Conservation (phyloP, 192 early-diverging fungal species). For the Coemansia sp. region DNA sequence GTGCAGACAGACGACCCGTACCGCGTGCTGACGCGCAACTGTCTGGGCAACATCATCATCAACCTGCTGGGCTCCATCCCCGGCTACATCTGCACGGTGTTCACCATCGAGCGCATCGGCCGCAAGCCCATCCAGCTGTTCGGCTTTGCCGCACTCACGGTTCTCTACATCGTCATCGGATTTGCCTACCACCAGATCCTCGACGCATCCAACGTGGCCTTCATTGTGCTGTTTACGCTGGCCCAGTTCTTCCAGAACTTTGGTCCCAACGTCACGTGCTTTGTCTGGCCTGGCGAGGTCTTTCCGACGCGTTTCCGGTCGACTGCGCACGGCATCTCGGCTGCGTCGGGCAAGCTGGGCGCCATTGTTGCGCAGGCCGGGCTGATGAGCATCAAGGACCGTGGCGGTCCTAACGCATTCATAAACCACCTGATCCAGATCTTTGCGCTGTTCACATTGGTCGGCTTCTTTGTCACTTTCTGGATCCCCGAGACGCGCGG, state of each 20-base stretch:
- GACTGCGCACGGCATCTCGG: constrained; percentile 79
- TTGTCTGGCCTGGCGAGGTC: constrained; percentile 78
- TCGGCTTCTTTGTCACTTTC: constrained; percentile 61
- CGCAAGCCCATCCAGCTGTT: constrained; percentile 90
- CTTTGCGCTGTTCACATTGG: constrained; percentile 74
- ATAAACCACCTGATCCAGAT: constrained; percentile 65
- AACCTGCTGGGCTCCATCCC: constrained; percentile 83
- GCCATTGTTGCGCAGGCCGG: constrained; percentile 75
- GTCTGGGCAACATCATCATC: constrained; percentile 90
- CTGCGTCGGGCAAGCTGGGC: constrained; percentile 77
- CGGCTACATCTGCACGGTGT: constrained; percentile 94
- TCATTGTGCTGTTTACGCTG: constrained; percentile 66
- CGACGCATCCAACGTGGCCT: constrained; percentile 57
- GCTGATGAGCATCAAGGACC: constrained; percentile 69
- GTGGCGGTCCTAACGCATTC: constrained; percentile 63
- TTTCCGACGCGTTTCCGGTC: constrained; percentile 83
- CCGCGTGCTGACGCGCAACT: constrained; percentile 61
- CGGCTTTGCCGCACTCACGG: constrained; percentile 78
- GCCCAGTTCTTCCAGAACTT: constrained; percentile 91
- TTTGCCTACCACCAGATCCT: constrained; percentile 71
- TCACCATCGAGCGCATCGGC: constrained; percentile 83
- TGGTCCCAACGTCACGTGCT: constrained; percentile 92
- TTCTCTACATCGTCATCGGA: constrained; percentile 73
- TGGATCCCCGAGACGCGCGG: constrained; percentile 55
- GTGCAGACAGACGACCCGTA: constrained; percentile 31